Conservation (phyloP, 331 rosid species). For the Spiraea crenata region DNA sequence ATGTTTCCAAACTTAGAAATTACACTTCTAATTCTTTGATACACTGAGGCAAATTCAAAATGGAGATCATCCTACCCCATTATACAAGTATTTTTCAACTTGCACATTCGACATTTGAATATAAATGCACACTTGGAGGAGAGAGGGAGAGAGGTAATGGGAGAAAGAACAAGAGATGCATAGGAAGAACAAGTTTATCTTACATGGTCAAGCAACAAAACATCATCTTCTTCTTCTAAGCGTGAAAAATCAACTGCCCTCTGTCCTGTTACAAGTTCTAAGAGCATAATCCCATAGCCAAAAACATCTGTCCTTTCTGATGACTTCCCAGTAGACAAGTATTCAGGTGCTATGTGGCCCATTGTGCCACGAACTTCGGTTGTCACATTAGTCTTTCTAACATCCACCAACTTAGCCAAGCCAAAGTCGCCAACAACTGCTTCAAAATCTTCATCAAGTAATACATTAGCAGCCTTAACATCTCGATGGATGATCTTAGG, state of each 20-base stretch:
- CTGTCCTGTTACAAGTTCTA: conserved; percentile 89
- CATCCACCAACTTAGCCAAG: conserved; percentile 91
- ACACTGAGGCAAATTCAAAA: not conserved
- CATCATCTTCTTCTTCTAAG: conserved; percentile 91
- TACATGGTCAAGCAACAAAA: conserved; percentile 86
- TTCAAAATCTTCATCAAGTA: conserved; percentile 87
- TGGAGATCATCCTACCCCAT: not conserved
- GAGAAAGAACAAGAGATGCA: not conserved
- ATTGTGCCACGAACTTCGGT: conserved; percentile 96
- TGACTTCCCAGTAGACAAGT: conserved; percentile 90
- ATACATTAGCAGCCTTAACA: conserved; percentile 94
- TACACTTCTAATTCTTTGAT: not conserved
- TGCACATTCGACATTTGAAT: not conserved
- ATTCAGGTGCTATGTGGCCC: conserved; percentile 98
- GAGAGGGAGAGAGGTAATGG: conserved; percentile 1
- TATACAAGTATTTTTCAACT: not conserved
- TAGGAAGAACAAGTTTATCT: conserved; percentile 30
- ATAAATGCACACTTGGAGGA: not conserved
- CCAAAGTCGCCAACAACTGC: conserved; percentile 97
- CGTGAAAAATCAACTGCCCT: conserved; percentile 94
- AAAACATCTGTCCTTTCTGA: conserved; percentile 94
- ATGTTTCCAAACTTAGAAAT: not conserved
- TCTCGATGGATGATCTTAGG: conserved; percentile 97
- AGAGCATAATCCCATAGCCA: conserved; percentile 89
- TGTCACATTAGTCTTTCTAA: conserved; percentile 82